Percentiles rank a stretch among this genome's conserved stretches.
These are phyloP conservation scores for Prunella vulgaris DNA, from an alignment of 257 asterid genomes.

Conservation along the genomic window DNA sequence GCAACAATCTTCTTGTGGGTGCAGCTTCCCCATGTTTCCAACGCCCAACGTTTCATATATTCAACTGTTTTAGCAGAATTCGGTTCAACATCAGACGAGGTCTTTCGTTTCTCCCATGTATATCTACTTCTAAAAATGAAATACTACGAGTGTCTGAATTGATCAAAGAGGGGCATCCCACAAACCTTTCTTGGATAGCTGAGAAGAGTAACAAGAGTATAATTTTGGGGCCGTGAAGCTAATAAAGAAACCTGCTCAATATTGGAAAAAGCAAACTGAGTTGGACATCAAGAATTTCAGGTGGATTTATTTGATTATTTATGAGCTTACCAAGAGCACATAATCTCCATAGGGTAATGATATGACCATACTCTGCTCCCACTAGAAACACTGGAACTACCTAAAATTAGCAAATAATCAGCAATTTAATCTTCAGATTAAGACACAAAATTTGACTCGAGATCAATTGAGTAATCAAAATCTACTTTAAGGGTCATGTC, in stretches of 20 bases:
- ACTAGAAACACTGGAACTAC: conserved; percentile 66
- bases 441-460: background rate
- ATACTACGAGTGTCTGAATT: background rate
- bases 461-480: background rate
- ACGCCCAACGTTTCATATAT: conserved; percentile 33
- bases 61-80: conserved; percentile 36
- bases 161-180: background rate
- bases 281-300: background rate
- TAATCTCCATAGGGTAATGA: conserved; percentile 70
- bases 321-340: conserved; percentile 63
- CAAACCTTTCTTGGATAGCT: conserved; percentile 58
- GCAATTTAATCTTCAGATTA: background rate
- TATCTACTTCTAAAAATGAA: background rate
- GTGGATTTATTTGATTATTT: background rate
- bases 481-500: conserved; percentile 80
- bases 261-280: background rate
- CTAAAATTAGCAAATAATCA: conserved; percentile 27
- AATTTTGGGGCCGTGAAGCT: conserved; percentile 77
- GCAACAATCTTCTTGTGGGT: conserved; percentile 74
- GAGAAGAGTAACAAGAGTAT: conserved; percentile 47
- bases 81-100: background rate
- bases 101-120: too few relatives aligned
- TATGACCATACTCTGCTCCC: conserved; percentile 92
- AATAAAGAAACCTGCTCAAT: conserved; percentile 60
- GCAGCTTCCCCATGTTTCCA: conserved; percentile 75